Conservation (phyloP, 208 protist genomes). For the Trypanosomatidae sp. region DNA sequence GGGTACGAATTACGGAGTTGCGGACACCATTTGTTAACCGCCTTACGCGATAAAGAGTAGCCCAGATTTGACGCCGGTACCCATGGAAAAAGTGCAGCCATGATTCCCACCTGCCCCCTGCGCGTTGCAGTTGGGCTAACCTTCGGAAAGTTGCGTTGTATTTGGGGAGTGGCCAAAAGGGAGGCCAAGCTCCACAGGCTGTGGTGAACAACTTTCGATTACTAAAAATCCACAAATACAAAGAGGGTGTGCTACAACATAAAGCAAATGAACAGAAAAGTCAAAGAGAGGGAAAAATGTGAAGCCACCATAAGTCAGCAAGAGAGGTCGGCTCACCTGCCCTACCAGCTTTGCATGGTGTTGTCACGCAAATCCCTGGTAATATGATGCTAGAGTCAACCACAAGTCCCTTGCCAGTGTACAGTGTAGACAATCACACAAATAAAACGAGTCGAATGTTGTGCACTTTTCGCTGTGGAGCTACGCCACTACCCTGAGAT, state of each 20-base stretch:
- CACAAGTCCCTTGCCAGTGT: neutral
- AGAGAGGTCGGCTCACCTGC: neutral
- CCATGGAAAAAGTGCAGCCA: slow-evolving; percentile 87
- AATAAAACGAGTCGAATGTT: neutral
- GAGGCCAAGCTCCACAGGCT: neutral
- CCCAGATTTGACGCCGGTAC: slow-evolving; percentile 64
- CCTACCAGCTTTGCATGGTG: neutral
- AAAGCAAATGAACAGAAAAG: neutral
- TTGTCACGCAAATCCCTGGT: neutral
- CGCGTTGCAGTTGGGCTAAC: neutral
- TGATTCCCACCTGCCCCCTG: slow-evolving; percentile 16
- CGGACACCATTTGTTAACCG: slow-evolving; percentile 72
- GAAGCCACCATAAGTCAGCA: neutral
- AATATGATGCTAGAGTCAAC: neutral
- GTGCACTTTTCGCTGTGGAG: neutral
- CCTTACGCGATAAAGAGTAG: slow-evolving; percentile 45
- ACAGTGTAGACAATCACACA: neutral
- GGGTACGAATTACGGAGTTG: slow-evolving; percentile 71
- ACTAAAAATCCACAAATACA: neutral
- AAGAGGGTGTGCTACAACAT: neutral
- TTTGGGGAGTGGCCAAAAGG: neutral
- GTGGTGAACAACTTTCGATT: neutral
- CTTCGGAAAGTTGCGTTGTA: neutral
- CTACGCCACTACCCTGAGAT: neutral
- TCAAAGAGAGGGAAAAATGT: neutral